These are phyloP conservation scores for Talaromyces liani DNA, from an alignment of 495 filamentous ascomycete species.

Conservation along the genomic window DNA sequence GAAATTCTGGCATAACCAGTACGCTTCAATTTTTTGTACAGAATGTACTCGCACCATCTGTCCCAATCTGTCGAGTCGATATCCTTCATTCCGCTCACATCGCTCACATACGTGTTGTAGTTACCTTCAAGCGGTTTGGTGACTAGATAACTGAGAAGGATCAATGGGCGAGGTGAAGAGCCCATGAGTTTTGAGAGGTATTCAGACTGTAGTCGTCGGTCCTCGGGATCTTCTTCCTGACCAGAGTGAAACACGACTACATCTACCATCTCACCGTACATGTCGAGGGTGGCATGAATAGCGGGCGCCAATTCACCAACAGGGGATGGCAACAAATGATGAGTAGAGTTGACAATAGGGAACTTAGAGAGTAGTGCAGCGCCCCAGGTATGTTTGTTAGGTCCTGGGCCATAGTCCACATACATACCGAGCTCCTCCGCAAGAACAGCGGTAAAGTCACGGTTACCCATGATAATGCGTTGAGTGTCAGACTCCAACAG, in stretches of 20 bases:
- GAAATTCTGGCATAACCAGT: slow-evolving; percentile 88
- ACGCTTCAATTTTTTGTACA: slow-evolving; percentile 83
- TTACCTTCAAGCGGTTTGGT: slow-evolving; percentile 87
- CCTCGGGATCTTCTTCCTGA: slow-evolving; percentile 95
- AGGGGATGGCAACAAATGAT: slow-evolving; percentile 88
- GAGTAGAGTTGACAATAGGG: slow-evolving; percentile 93
- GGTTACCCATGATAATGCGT: slow-evolving; percentile 99
- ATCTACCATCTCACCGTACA: slow-evolving; percentile 84
- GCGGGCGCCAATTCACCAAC: slow-evolving; percentile 94
- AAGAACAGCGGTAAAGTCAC: slow-evolving; percentile 90
- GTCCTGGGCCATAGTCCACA: slow-evolving; percentile 92
- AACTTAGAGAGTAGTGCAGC: slow-evolving; percentile 90
- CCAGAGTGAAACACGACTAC: slow-evolving; percentile 99
- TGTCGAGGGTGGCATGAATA: slow-evolving; percentile 89
- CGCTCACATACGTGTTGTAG: slow-evolving; percentile 93
- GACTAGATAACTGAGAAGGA: slow-evolving; percentile 88
- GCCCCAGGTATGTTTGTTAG: slow-evolving; percentile 99
- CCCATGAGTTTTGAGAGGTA: slow-evolving; percentile 90
- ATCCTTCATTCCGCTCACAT: slow-evolving; percentile 84
- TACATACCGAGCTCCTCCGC: slow-evolving; percentile 98
- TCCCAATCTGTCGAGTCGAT: slow-evolving; percentile 94
- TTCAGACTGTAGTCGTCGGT: slow-evolving; percentile 79
- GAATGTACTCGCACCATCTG: slow-evolving; percentile 97
- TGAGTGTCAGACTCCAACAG: slow-evolving; percentile 91
- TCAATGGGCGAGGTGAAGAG: slow-evolving; percentile 66